Conservation (phyloP, 768 basidiomycete species). For the Pilatotrama ljubarskyi region DNA sequence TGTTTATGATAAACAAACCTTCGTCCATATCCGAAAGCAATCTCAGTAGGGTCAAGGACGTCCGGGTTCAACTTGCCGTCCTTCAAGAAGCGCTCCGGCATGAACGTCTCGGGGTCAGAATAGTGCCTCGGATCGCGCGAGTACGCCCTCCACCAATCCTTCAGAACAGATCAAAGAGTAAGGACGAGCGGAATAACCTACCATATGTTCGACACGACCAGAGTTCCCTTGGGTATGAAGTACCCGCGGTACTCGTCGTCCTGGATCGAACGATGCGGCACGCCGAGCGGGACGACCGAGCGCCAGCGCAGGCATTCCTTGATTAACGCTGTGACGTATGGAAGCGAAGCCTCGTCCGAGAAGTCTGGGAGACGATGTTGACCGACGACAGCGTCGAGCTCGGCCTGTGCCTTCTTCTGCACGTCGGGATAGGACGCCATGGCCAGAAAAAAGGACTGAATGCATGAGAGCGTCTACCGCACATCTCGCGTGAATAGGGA, state of each 20-base stretch:
- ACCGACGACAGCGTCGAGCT: conserved; percentile 23
- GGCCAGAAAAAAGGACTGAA: conserved; percentile 17
- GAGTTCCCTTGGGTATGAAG: conserved; percentile 19
- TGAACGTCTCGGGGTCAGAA: conserved; percentile 20
- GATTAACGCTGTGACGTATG: conserved; percentile 24
- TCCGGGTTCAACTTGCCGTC: neutral
- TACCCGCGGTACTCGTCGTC: conserved; percentile 22
- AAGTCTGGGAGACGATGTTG: conserved; percentile 21
- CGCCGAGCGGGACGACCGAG: conserved; percentile 14
- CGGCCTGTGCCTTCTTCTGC: conserved; percentile 17
- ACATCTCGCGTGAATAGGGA: neutral
- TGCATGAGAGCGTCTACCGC: conserved; percentile 10
- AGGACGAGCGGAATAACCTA: neutral
- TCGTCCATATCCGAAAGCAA: conserved; percentile 5
- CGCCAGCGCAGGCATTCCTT: conserved; percentile 28
- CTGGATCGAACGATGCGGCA: conserved; percentile 17
- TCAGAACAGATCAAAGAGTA: neutral
- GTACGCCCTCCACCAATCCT: neutral
- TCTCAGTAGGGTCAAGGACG: neutral
- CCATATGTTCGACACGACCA: conserved; percentile 21
- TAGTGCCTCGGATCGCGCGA: conserved; percentile 12
- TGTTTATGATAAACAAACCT: neutral
- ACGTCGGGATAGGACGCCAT: conserved; percentile 19
- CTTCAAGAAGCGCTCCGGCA: conserved; percentile 19
- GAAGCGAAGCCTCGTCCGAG: conserved; percentile 20